Percentiles rank a stretch among this genome's conserved stretches.
Conservation (phyloP, 129 eudicot genomes). For the Tagetes patula region DNA sequence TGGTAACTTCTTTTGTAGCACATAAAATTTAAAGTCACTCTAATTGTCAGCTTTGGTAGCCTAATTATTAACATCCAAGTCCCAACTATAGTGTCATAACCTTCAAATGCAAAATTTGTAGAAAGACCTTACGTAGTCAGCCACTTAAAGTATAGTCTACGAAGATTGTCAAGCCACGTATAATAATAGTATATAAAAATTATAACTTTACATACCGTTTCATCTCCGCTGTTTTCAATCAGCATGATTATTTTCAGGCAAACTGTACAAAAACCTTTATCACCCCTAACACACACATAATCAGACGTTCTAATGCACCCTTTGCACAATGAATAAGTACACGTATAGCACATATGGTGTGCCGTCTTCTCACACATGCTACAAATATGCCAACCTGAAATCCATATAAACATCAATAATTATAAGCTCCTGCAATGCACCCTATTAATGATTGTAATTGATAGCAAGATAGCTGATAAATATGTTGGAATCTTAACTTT, state of each 20-base stretch:
- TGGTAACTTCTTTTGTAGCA: not conserved
- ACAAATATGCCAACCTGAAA: constrained; percentile 98
- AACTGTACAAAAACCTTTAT: constrained; percentile 85
- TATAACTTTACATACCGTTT: constrained; percentile 49
- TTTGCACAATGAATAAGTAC: constrained; percentile 93
- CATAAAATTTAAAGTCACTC: not conserved
- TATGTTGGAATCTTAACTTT: not conserved
- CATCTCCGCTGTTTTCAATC: constrained; percentile 75
- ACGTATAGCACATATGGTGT: constrained; percentile 86
- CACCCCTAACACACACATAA: constrained; percentile 75
- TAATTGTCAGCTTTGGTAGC: constrained; percentile 1
- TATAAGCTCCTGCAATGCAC: constrained; percentile 14
- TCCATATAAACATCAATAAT: constrained; percentile 29
- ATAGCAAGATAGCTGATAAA: constrained; percentile 18
- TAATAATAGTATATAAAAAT: constrained; percentile 6
- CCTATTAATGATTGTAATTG: not conserved
- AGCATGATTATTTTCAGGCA: constrained; percentile 86
- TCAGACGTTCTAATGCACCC: constrained; percentile 77
- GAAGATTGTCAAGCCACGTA: not conserved
- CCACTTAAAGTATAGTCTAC: constrained; percentile 1
- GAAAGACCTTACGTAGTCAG: constrained; percentile 10
- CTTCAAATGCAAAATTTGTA: not conserved
- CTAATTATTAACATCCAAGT: not conserved
- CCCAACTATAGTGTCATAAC: not conserved
- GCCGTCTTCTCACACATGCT: constrained; percentile 78